A percentile compares a stretch with the other conserved stretches of the same genome.
phyloP scores from a whole-genome alignment of 495 filamentous ascomycete genomes.

The Aspergillus cavernicola region DNA sequence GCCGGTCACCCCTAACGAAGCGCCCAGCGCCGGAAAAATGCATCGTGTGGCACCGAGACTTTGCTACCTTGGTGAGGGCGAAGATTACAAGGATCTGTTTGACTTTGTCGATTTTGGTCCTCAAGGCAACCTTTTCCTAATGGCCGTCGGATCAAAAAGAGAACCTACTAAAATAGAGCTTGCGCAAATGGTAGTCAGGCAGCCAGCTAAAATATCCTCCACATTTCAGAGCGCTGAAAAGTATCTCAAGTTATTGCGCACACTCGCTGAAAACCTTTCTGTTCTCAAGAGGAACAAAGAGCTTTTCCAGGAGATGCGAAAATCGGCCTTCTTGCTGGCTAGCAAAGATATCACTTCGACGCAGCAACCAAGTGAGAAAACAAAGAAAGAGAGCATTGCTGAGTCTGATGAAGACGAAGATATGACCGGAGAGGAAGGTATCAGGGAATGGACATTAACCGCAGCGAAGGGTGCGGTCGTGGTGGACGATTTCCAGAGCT shows the following conservation, averaged over 20 bases:
- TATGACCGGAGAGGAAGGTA: conserved; percentile 46
- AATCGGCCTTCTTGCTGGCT: conserved; percentile 73
- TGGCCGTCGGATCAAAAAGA: conserved; percentile 80
- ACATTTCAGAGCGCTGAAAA: conserved; percentile 75
- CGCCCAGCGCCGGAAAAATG: conserved; percentile 29
- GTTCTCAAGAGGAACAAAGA: conserved; percentile 72
- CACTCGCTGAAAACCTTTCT: conserved; percentile 64
- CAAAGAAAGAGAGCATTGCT: conserved; percentile 20
- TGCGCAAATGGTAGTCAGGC: conserved; percentile 68
- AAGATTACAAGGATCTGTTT: conserved; percentile 82
- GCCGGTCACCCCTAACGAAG: conserved; percentile 52
- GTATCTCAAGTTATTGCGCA: conserved; percentile 76
- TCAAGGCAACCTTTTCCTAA: conserved; percentile 82
- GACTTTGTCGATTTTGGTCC: conserved; percentile 93
- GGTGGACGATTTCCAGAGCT: conserved; percentile 81
- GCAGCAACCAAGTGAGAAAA: conserved; percentile 15
- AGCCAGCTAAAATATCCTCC: conserved; percentile 75
- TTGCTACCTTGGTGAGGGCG: conserved; percentile 75
- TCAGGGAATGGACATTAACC: conserved; percentile 74
- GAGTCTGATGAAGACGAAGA: conserved; percentile 58
- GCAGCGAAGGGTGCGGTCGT: conserved; percentile 68
- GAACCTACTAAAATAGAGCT: conserved; percentile 86
- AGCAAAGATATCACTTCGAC: conserved; percentile 63
- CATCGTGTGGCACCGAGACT: conserved; percentile 58
- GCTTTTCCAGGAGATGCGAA: conserved; percentile 70